These are phyloP conservation scores for Daucus carota DNA, from an alignment of 129 eudicot genomes.

Conservation along the genomic window DNA sequence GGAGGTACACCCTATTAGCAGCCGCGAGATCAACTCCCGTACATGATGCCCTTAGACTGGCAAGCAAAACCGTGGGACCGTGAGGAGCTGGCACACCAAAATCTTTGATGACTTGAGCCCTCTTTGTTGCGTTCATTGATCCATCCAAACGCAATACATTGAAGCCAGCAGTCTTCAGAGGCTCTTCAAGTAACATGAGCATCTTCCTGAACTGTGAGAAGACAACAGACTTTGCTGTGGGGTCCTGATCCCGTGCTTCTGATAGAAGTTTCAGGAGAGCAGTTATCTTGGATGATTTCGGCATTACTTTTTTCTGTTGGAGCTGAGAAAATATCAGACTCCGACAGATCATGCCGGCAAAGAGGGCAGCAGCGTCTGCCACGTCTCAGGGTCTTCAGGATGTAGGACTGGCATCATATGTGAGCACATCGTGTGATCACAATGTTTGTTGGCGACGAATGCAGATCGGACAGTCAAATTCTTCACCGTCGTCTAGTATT, in stretches of 20 bases:
- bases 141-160: slow-evolving; percentile 75
- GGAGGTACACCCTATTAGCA: slow-evolving; percentile 63
- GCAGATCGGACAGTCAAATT: slow-evolving; percentile 86
- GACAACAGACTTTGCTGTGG: slow-evolving; percentile 43
- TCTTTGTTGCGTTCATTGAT: slow-evolving; percentile 58
- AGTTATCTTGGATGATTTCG: slow-evolving; percentile 47
- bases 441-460: slow-evolving; percentile 61
- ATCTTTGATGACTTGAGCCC: slow-evolving; percentile 37
- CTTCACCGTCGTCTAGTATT: slow-evolving; percentile 70
- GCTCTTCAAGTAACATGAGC: slow-evolving; percentile 62
- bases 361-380: slow-evolving; percentile 60
- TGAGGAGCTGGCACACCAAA: no score
- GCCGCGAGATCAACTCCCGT: slow-evolving; percentile 71
- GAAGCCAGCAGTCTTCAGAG: slow-evolving; percentile 63
- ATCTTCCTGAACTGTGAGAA: slow-evolving; percentile 73
- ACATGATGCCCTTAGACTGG: slow-evolving; percentile 90
- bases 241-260: no score
- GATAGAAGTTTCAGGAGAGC: slow-evolving; percentile 40
- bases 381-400: slow-evolving; percentile 47
- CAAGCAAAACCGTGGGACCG: slow-evolving; percentile 51
- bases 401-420: slow-evolving; percentile 62
- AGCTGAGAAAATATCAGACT: slow-evolving; percentile 20
- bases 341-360: slow-evolving; percentile 58
- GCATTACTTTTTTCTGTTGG: neutral
- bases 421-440: slow-evolving; percentile 81